Base-by-base conservation (phyloP, 1,284 basidiomycete species). In the Cutaneotrichosporon dermatis region DNA sequence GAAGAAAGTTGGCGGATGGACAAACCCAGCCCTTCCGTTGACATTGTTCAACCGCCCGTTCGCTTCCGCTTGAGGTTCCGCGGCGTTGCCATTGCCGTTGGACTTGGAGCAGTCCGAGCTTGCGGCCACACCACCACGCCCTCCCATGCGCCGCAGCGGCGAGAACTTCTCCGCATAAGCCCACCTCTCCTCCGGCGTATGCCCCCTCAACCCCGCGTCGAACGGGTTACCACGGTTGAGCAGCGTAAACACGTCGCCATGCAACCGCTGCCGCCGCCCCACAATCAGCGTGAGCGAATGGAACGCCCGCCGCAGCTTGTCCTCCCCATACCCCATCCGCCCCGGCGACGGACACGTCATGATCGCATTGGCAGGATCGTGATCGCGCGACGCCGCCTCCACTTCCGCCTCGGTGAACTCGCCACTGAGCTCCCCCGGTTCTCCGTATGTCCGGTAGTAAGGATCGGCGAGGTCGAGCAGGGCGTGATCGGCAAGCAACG, bases 401-500 rank as follows among this genome's bases (percentile, higher is more conserved):
- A 70, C 57, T 43, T 66, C 63, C 36, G 63, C 64, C 50, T 66
- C 63, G 15, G 15, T 50, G n/a, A 57, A 58, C 55, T 52, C 51
- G 36, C 56, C 62, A 2, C 49, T 43, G 25, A 50, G 37, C 39
- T 15, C 37, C 10, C 33, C 12, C 43, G 42, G 16, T 10, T 51
- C 49, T 6, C 37, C 15, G 10, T n/a, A 37, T 4, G n/a, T 40
- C 13, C 61, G 46, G 34, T 55, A 65, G 37, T 61, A 46, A 4
- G 54, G 42, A 48, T 68, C 66, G 36, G 57, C 35, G n/a, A 68
- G 44, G 55, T 73, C 67, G 11, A 66, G 56, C 8, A 65, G 55
- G 11, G 69, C 71, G 37, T 62, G 69, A 4, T 64, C 56, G 53
- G 71, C 60, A 2, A 73, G 41, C 3, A 71, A 61, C 12, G 58